Conservation (phyloP, 2,329 filamentous ascomycete species). For the Diaporthe ilicicola region DNA sequence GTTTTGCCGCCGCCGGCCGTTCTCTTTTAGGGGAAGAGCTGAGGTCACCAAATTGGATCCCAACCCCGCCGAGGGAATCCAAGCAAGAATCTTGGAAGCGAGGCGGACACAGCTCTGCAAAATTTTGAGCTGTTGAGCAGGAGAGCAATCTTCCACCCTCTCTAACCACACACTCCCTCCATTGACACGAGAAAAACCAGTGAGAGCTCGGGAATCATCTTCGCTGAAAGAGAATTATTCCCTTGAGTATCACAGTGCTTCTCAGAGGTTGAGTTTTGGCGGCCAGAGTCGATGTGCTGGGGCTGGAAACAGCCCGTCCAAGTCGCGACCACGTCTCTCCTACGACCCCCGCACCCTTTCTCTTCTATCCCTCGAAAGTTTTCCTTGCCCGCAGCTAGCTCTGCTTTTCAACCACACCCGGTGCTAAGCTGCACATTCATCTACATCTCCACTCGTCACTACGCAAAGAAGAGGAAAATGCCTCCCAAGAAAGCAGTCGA, state of each 20-base stretch:
- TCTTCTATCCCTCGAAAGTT: slow-evolving; percentile 61
- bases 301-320: slow-evolving; percentile 53
- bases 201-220: slow-evolving; percentile 15
- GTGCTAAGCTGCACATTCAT: slow-evolving; percentile 60
- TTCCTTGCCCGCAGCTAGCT: slow-evolving; percentile 70
- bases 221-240: not conserved
- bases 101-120: slow-evolving; percentile 25
- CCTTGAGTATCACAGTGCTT: slow-evolving; percentile 6
- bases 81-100: slow-evolving; percentile 21
- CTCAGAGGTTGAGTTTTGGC: slow-evolving; percentile 8
- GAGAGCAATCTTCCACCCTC: slow-evolving; percentile 2
- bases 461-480: slow-evolving; percentile 77
- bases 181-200: not conserved
- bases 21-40: not conserved
- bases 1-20: slow-evolving; percentile 9
- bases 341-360: slow-evolving; percentile 53
- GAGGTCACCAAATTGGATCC: not conserved
- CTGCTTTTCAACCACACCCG: slow-evolving; percentile 66
- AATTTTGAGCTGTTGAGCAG: slow-evolving; percentile 28
- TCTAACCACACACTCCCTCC: slow-evolving; percentile 21
- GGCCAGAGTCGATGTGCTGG: slow-evolving; percentile 35
- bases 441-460: slow-evolving; percentile 60
- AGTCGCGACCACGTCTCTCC: slow-evolving; percentile 53
- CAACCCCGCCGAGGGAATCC: slow-evolving; percentile 7
- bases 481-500: slow-evolving; percentile 91